Base-by-base conservation (phyloP, 495 filamentous ascomycete genomes). In the Aspergillus diversus region DNA sequence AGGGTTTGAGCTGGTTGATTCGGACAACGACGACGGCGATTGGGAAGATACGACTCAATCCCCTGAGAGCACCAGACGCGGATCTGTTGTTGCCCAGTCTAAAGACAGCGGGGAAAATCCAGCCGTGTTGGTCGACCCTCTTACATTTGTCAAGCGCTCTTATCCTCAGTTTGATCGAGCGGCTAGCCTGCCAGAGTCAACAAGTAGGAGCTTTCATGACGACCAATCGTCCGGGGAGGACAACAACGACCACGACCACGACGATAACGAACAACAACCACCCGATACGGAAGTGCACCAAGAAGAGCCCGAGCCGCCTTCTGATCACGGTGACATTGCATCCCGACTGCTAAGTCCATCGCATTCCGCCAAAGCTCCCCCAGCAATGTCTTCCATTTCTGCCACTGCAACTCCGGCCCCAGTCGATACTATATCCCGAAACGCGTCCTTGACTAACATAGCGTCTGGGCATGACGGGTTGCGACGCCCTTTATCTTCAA, bases 21-120 rank as follows among this genome's bases (percentile, higher is more conserved):
- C 77, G 42, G 75, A 80, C 31, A 73, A 72, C 70, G 78, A 78
- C 70, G 77, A 79, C 61, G 77, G 70, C 55, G 80, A 81, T 53
- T 82, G 80, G 80, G 80, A 82, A 61, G 80, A 82, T 66, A 80
- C 77, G 48, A 80, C 80, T n/a, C 80, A 82, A 66, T 82, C 80
- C 21, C 80, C 80, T 42, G 77, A 81, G 70, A 80, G 77, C 60
- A 82, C 78, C 17, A 63, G 80, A 60, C 76, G 77, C 58, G 77
- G 78, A 59, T 82, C 80, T 6, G 77, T 77, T 7, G 77, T 77
- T 51, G 79, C 68, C 13, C 77, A 75, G 51, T 77, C 73, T 17
- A 77, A 73, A 59, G 76, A 76, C 15, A 78, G 75, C 60, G 66
- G 71, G 33, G 79, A 79, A 50, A 81, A 78, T 55, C 59, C 61